A percentile compares a stretch with the other conserved stretches of the same genome.
phyloP scores from a whole-genome alignment of 768 basidiomycete species.

The Lactarius deliciosus region DNA sequence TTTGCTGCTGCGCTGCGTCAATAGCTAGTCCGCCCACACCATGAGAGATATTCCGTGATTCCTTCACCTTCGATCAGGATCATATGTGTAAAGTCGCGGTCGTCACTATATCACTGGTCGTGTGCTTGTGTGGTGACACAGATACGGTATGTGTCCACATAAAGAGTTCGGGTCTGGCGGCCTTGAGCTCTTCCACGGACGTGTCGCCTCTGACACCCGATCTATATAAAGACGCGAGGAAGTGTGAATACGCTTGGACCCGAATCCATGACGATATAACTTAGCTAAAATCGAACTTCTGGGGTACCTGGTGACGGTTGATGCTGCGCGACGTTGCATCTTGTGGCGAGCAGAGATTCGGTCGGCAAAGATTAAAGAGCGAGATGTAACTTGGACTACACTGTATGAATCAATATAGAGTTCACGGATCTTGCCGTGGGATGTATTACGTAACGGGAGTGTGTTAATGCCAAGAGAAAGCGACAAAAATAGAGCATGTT shows the following conservation, averaged over 20 bases:
- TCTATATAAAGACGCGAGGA: conserved; percentile 43
- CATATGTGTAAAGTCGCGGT: conserved; percentile 34
- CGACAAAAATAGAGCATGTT: conserved; percentile 18
- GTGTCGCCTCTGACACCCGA: conserved; percentile 47
- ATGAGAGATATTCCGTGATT: conserved; percentile 46
- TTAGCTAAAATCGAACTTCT: conserved; percentile 42
- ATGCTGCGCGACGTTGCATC: conserved; percentile 40
- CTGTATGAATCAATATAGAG: conserved; percentile 40
- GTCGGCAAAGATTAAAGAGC: background rate
- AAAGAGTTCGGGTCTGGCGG: conserved; percentile 40
- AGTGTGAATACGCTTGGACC: conserved; percentile 37
- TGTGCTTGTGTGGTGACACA: conserved; percentile 5
- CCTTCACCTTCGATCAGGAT: conserved; percentile 50
- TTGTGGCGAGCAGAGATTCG: conserved; percentile 19
- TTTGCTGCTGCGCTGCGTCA: conserved; percentile 38
- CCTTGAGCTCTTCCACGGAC: conserved; percentile 40
- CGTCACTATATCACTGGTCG: background rate
- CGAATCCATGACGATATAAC: conserved; percentile 21
- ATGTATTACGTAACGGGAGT: background rate
- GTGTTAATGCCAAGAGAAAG: conserved; percentile 20
- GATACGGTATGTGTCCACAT: conserved; percentile 40
- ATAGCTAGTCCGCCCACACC: conserved; percentile 41
- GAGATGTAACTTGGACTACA: conserved; percentile 18
- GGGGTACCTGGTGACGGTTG: conserved; percentile 39
- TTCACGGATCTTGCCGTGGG: conserved; percentile 44